A percentile compares a stretch with the other conserved stretches of the same genome.
Evolutionary conservation across 2,329 filamentous ascomycete genomes (phyloP).

Genomic region (Pseudocercospora fuligena): DNA sequence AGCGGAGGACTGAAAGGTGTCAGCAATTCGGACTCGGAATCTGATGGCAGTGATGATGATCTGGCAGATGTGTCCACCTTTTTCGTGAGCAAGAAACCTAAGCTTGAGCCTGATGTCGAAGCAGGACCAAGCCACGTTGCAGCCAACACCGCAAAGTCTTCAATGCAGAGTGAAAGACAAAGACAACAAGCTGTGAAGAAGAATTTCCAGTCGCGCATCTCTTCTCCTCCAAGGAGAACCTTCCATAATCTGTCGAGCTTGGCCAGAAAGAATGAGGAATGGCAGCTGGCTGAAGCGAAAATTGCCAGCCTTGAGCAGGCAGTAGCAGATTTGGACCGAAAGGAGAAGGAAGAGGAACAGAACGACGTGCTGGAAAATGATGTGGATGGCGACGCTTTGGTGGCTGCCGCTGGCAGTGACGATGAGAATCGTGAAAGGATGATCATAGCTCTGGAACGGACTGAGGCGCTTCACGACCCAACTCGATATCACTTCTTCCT

Average conservation of each 20-base stretch:
- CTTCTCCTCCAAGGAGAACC: slow-evolving; percentile 29
- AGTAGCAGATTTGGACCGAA: slow-evolving; percentile 24
- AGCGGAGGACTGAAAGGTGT: slow-evolving; percentile 58
- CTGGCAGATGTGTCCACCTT: slow-evolving; percentile 40
- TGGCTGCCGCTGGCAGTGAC: slow-evolving; percentile 51
- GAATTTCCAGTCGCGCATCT: slow-evolving; percentile 10
- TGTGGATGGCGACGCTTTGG: slow-evolving; percentile 31
- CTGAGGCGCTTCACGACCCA: slow-evolving; percentile 61
- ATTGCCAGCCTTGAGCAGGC: slow-evolving; percentile 35
- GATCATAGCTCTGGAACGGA: slow-evolving; percentile 62
- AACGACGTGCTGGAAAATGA: slow-evolving; percentile 8
- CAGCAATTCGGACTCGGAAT: slow-evolving; percentile 45
- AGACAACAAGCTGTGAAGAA: slow-evolving; percentile 14
- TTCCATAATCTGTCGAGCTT: slow-evolving; percentile 39
- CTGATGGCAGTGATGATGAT: slow-evolving; percentile 36
- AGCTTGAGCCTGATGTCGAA: slow-evolving; percentile 29
- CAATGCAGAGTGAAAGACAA: slow-evolving; percentile 12
- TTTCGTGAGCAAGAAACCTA: slow-evolving; percentile 37
- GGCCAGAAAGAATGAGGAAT: slow-evolving; percentile 33
- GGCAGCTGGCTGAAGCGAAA: slow-evolving; percentile 30
- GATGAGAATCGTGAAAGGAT: slow-evolving; percentile 55
- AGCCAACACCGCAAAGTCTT: slow-evolving; percentile 7
- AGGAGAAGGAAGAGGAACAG: slow-evolving; percentile 22
- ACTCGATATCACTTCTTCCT: slow-evolving; percentile 64
- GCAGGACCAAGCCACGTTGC: slow-evolving; percentile 6